These are phyloP conservation scores for Trichoderma virens DNA, from an alignment of 495 filamentous ascomycete species.

Conservation along the genomic window DNA sequence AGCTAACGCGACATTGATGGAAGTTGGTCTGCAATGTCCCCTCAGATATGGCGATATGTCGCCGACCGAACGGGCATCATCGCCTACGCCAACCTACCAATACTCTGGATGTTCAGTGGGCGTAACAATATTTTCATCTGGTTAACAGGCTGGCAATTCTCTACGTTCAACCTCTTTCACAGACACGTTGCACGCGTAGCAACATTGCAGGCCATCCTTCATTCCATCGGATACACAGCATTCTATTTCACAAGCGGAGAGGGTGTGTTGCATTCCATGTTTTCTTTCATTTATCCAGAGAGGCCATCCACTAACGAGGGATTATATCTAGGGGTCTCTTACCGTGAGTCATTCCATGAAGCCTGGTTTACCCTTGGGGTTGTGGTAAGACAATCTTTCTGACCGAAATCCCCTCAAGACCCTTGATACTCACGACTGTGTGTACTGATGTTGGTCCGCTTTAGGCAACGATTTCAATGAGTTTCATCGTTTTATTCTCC, in stretches of 20 bases:
- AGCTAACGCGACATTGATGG: background rate
- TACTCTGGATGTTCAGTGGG: conserved; percentile 29
- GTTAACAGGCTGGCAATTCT: conserved; percentile 34
- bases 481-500: conserved; percentile 15
- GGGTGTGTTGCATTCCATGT: background rate
- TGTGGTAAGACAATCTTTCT: background rate
- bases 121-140: conserved; percentile 39
- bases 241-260: conserved; percentile 9
- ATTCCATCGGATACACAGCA: conserved; percentile 26
- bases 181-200: conserved; percentile 33
- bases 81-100: conserved; percentile 23
- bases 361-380: conserved; percentile 11
- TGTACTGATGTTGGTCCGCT: background rate
- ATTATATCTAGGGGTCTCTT: conserved; percentile 9
- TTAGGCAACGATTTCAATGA: conserved; percentile 29
- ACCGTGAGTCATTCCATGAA: conserved; percentile 11
- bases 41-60: conserved; percentile 23
- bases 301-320: background rate
- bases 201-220: conserved; percentile 27
- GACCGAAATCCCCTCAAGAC: background rate
- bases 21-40: conserved; percentile 6
- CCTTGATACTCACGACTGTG: conserved; percentile 14
- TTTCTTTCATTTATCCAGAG: background rate
- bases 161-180: conserved; percentile 35
- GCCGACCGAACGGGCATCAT: conserved; percentile 31